Evolutionary conservation across 2,329 filamentous ascomycete genomes (phyloP), one percentile per base, ranked within the genome.

Genomic region (Aspergillus awamori): DNA sequence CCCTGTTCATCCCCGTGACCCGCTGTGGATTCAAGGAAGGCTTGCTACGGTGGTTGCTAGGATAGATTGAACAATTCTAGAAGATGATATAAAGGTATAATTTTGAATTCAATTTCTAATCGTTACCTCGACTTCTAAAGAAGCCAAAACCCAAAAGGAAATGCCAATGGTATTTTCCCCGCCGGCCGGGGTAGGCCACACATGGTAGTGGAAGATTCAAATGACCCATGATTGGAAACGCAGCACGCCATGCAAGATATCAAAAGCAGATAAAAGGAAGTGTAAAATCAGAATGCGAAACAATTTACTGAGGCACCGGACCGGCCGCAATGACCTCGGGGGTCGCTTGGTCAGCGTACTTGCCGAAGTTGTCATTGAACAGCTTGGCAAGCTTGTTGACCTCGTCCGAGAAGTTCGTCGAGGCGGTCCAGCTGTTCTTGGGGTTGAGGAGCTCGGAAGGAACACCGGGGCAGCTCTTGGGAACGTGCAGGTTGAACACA

Each of bases 321-420:
- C 77, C 79, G 57, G 80, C 80, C 58, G 76, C 87, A 79, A 91
- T 87, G 53, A 93, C 91, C 39, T 94, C 91, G 69, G 86, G 83
- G 33, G 91, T 93, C 26, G 93, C 92, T 79, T 96, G 87, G 70
- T 88, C 88, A 72, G 89, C 84, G 83, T 96, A 97, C 85, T 97
- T 97, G 84, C 92, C 88, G 83, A 99, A 99, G 87, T 99, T 99
- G 82, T 97, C 92, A 74, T 89, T 87, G 85, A 99, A 99, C 65
- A 98, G 86, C 66, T 81, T 83, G 72, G 89, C 95, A 38, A 99
- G 88, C 86, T 97, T 98, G 78, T 85, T 89, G 48, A 98, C 94
- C 80, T 97, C 94, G 56, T 83, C 83, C 74, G 88, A 86, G 87
- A 98, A 98, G 81, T 92, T 88, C 55, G 85, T 83, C 51, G 92